Conservation (phyloP, 495 filamentous ascomycete species). For the Cercophora scortea region DNA sequence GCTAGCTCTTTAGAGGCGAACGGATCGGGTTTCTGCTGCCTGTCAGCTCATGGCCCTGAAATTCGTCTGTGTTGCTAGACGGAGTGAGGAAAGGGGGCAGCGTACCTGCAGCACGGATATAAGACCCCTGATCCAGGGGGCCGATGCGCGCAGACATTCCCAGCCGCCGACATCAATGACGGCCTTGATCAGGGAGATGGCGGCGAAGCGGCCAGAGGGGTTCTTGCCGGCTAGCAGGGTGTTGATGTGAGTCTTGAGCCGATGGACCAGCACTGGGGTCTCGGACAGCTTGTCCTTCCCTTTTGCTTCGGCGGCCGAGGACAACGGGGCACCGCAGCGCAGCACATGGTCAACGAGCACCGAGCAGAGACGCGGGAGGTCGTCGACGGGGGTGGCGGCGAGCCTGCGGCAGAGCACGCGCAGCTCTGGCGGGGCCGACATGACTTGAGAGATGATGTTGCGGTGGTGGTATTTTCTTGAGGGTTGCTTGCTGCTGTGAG, state of each 20-base stretch:
- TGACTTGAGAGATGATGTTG: background rate
- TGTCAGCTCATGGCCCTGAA: conserved; percentile 4
- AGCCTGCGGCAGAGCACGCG: conserved; percentile 61
- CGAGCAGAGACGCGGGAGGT: conserved; percentile 57
- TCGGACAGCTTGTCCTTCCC: conserved; percentile 51
- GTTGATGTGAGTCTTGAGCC: conserved; percentile 68
- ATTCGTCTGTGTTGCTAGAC: background rate
- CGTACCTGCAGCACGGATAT: conserved; percentile 62
- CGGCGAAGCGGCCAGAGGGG: conserved; percentile 65
- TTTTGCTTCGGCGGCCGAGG: conserved; percentile 39
- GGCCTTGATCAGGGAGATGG: conserved; percentile 70
- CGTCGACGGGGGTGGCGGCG: conserved; percentile 51
- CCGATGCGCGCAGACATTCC: conserved; percentile 62
- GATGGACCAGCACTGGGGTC: conserved; percentile 58
- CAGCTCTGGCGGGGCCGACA: conserved; percentile 34
- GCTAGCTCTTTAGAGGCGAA: conserved; percentile 62
- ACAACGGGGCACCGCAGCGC: conserved; percentile 52
- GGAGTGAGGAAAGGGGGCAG: background rate
- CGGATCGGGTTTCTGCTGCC: conserved; percentile 61
- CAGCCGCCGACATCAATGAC: conserved; percentile 72
- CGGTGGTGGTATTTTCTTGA: background rate
- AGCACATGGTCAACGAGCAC: conserved; percentile 52
- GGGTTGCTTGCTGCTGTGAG: too few species aligned
- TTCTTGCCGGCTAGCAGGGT: conserved; percentile 66
- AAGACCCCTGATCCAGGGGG: conserved; percentile 64